Percentiles rank a stretch among this genome's conserved stretches.
Conservation (phyloP, 2,329 filamentous ascomycete species). For the Arthrobotrys musiformis region DNA sequence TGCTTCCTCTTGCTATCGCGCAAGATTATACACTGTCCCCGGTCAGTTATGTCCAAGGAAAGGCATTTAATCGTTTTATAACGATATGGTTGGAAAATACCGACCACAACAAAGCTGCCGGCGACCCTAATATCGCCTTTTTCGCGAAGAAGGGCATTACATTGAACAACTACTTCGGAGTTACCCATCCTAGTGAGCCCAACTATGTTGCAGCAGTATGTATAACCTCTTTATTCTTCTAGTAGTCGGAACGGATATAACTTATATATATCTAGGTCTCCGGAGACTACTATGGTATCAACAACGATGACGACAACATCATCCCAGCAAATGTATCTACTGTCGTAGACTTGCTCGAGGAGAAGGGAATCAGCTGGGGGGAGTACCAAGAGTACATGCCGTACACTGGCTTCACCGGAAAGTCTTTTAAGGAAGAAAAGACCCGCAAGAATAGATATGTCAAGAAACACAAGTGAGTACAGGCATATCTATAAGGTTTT, state of each 20-base stretch:
- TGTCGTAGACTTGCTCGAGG: constrained; percentile 75
- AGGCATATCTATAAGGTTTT: background rate
- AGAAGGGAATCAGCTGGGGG: constrained; percentile 73
- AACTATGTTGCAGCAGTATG: constrained; percentile 76
- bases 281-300: constrained; percentile 79
- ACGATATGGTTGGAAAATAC: constrained; percentile 84
- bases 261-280: constrained; percentile 60
- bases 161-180: constrained; percentile 70
- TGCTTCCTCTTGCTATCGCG: constrained; percentile 11
- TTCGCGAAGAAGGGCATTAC: constrained; percentile 73
- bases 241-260: background rate
- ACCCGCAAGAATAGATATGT: constrained; percentile 79
- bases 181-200: constrained; percentile 79
- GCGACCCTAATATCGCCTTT: constrained; percentile 71
- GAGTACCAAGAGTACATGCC: constrained; percentile 83
- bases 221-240: background rate
- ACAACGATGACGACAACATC: constrained; percentile 73
- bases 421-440: constrained; percentile 72
- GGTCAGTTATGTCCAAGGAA: constrained; percentile 74
- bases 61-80: constrained; percentile 77
- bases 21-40: constrained; percentile 61
- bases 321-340: constrained; percentile 73
- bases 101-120: constrained; percentile 72
- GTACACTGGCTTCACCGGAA: constrained; percentile 77
- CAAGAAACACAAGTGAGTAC: constrained; percentile 77